Conservation (phyloP, 2,329 filamentous ascomycete species). For the Bipolaris victoriae region DNA sequence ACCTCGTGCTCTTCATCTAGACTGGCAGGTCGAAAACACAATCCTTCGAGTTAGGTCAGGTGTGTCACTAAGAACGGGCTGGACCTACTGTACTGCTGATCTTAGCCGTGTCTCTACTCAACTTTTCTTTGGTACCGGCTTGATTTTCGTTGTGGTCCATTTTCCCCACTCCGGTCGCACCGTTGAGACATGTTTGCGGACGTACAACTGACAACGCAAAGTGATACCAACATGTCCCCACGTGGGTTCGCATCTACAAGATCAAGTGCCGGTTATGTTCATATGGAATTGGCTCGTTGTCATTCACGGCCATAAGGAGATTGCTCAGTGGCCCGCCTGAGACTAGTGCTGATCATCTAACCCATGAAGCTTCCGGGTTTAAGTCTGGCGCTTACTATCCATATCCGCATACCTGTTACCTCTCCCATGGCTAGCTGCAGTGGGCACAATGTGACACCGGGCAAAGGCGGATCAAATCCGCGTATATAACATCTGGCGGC, state of each 20-base stretch:
- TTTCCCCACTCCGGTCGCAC: background rate
- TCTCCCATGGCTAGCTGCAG: conserved; percentile 7
- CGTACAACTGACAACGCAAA: conserved; percentile 1
- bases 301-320: background rate
- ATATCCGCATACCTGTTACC: conserved; percentile 1
- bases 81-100: background rate
- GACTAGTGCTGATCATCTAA: conserved; percentile 5
- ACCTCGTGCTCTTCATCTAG: conserved; percentile 3
- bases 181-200: background rate
- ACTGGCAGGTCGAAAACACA: conserved; percentile 4
- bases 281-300: background rate
- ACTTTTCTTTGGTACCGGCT: background rate
- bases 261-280: background rate
- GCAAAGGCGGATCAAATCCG: background rate
- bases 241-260: background rate
- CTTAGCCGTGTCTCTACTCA: background rate
- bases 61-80: conserved; percentile 1
- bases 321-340: background rate
- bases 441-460: background rate
- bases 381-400: background rate
- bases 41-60: conserved; percentile 4
- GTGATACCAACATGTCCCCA: conserved; percentile 4
- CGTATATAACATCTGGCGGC: conserved; percentile 2
- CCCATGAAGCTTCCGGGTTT: background rate
- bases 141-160: background rate